Percentiles rank a stretch among this genome's conserved stretches.
Evolutionary conservation across 139 green algal genomes (phyloP).

Genomic region (Chlamydomonas sp.): DNA sequence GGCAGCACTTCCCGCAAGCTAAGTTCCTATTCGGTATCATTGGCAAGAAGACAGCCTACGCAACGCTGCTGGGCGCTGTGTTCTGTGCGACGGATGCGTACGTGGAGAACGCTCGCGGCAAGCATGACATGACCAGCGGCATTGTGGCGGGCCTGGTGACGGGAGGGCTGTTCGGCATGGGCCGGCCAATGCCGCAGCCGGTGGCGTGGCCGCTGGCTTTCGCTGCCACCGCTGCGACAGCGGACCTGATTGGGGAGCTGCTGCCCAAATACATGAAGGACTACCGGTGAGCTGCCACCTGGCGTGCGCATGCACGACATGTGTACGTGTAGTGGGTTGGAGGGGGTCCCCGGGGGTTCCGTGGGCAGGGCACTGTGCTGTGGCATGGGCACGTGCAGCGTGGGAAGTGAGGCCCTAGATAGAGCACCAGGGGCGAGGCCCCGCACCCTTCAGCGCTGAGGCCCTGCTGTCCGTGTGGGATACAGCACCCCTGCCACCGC

Average conservation of each 20-base stretch:
- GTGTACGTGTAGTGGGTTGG: no score
- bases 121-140: constrained; percentile 52
- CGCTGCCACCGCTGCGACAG: background rate
- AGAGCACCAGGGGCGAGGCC: no score
- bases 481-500: no score
- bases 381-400: background rate
- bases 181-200: constrained; percentile 48
- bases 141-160: constrained; percentile 44
- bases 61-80: constrained; percentile 36
- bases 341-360: no score
- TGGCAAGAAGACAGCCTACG: constrained; percentile 36
- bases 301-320: no score
- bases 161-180: constrained; percentile 39
- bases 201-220: constrained; percentile 56
- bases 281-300: constrained; percentile 24
- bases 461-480: no score
- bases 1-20: constrained; percentile 44
- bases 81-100: constrained; percentile 51
- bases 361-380: background rate
- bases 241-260: constrained; percentile 44
- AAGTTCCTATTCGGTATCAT: constrained; percentile 35
- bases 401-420: background rate
- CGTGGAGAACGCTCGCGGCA: constrained; percentile 38
- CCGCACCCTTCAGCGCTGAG: no score
- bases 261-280: constrained; percentile 45